phyloP scores from a whole-genome alignment of 306 rosid species.

The Prunus davidiana region DNA sequence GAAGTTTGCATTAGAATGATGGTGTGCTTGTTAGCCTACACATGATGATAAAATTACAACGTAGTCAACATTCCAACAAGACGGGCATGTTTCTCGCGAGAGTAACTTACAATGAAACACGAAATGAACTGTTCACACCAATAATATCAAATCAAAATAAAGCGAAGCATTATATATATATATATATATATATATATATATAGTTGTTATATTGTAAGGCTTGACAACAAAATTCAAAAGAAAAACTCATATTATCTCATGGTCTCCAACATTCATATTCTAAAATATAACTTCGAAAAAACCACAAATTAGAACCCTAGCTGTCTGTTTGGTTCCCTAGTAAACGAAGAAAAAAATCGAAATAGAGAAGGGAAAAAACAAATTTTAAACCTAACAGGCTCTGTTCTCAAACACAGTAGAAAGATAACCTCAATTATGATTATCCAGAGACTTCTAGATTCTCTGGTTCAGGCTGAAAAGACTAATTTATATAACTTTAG shows the following conservation, averaged over 20 bases:
- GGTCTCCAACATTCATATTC: neutral
- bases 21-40: conserved; percentile 91
- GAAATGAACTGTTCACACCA: neutral
- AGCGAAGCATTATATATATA: neutral
- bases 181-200: neutral
- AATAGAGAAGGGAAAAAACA: neutral
- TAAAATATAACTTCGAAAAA: neutral
- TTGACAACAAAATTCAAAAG: neutral
- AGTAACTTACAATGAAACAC: neutral
- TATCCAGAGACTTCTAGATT: neutral
- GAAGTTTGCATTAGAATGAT: conserved; percentile 93
- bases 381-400: neutral
- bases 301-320: neutral
- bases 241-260: neutral
- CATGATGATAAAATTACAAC: conserved; percentile 7
- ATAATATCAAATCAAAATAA: neutral
- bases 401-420: neutral
- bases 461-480: neutral
- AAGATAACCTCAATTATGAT: neutral
- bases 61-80: conserved; percentile 7
- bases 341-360: neutral
- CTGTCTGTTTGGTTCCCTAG: neutral
- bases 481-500: too few relatives aligned
- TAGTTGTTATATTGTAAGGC: neutral
- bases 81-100: neutral